Evolutionary conservation across 257 asterid species (phyloP).

Genomic region (Dorcoceras hygrometricum): DNA sequence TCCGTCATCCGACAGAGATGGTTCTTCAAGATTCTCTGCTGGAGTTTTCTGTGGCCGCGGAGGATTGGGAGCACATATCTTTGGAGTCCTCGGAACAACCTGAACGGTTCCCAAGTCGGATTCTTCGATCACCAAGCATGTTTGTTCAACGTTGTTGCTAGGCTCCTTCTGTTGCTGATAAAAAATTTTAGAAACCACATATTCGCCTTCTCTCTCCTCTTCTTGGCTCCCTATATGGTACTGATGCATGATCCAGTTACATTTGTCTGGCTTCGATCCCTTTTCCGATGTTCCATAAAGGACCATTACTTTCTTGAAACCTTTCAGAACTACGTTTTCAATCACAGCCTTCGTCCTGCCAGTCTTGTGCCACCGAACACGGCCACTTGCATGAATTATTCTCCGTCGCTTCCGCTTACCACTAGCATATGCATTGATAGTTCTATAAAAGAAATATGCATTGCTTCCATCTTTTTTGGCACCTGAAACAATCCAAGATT

Average conservation of each 20-base stretch:
- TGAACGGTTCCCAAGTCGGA: slow-evolving; percentile 32
- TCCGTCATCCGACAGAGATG: slow-evolving; percentile 31
- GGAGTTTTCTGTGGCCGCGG: slow-evolving; percentile 55
- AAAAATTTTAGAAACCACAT: slow-evolving; percentile 70
- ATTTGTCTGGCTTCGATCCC: slow-evolving; percentile 59
- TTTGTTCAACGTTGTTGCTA: slow-evolving; percentile 26
- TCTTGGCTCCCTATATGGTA: slow-evolving; percentile 70
- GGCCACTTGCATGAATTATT: slow-evolving; percentile 33
- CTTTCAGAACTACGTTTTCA: slow-evolving; percentile 61
- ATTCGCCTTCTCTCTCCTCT: slow-evolving; percentile 68
- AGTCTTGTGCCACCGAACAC: slow-evolving; percentile 91
- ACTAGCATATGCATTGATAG: slow-evolving; percentile 62
- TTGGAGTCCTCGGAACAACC: slow-evolving; percentile 71
- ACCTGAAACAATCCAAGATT: slow-evolving; percentile 40
- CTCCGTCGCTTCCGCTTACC: slow-evolving; percentile 82
- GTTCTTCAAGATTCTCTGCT: slow-evolving; percentile 31
- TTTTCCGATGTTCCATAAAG: slow-evolving; percentile 47
- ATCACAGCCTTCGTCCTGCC: slow-evolving; percentile 67
- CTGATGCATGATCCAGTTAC: slow-evolving; percentile 94
- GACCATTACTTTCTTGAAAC: slow-evolving; percentile 91
- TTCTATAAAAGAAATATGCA: slow-evolving; percentile 64
- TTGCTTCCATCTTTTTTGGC: slow-evolving; percentile 81
- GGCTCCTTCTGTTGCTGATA: slow-evolving; percentile 64
- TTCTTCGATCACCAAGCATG: slow-evolving; percentile 38
- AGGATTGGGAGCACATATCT: slow-evolving; percentile 49